Percentiles rank a stretch among this genome's conserved stretches.
Conservation (phyloP, 2,329 filamentous ascomycete species). For the Phoma sp. region DNA sequence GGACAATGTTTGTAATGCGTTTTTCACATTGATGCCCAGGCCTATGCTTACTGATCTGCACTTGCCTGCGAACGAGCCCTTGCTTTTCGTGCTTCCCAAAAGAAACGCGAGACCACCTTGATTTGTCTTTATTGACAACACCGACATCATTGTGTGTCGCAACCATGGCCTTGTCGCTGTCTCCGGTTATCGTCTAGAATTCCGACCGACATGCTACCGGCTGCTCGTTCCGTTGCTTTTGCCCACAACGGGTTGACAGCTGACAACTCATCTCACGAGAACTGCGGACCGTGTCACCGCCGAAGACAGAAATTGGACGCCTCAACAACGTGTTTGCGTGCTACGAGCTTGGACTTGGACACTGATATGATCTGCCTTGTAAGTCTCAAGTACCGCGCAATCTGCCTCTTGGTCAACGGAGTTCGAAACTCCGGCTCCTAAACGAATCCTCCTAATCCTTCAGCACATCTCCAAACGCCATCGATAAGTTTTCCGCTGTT, state of each 20-base stretch:
- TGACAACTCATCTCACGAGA: background rate
- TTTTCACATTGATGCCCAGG: background rate
- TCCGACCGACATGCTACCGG: background rate
- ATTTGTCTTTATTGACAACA: no score
- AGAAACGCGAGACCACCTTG: no score
- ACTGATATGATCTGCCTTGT: background rate
- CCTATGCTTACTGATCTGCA: background rate
- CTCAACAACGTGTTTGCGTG: background rate
- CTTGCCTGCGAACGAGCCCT: conserved; percentile 1
- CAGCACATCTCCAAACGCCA: background rate
- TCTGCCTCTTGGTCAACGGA: background rate
- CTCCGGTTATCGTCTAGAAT: background rate
- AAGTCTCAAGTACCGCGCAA: background rate
- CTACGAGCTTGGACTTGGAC: background rate
- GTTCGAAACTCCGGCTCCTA: background rate
- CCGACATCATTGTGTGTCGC: no score
- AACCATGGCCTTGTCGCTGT: background rate
- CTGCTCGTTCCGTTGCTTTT: background rate
- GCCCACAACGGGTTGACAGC: background rate
- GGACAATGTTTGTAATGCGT: background rate
- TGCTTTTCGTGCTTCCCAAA: background rate
- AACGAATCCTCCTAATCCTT: background rate
- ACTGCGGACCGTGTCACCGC: background rate
- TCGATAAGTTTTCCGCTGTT: background rate
- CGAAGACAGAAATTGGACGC: background rate